Conservation (phyloP, 2,329 filamentous ascomycete species). For the Camillea tinctor region DNA sequence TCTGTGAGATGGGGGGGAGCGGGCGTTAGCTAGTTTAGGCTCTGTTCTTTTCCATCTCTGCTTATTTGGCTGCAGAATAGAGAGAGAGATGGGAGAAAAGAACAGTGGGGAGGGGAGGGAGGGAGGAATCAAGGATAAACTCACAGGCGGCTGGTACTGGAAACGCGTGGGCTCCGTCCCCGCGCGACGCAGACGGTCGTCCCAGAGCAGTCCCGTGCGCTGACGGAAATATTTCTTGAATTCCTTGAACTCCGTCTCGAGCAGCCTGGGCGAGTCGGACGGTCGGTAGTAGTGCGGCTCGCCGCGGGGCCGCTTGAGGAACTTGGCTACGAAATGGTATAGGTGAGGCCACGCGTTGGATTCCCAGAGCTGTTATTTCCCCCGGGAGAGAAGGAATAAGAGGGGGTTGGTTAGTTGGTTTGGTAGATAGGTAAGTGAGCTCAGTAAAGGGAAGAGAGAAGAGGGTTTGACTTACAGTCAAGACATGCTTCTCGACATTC, state of each 20-base stretch:
- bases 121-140: conserved; percentile 16
- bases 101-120: neutral
- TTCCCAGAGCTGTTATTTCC: conserved; percentile 65
- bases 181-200: conserved; percentile 45
- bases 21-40: neutral
- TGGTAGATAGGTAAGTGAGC: too few relatives aligned
- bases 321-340: conserved; percentile 60
- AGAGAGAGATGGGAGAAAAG: neutral
- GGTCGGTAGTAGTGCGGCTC: conserved; percentile 38
- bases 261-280: conserved; percentile 38
- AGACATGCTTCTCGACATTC: conserved; percentile 54
- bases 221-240: conserved; percentile 59
- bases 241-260: conserved; percentile 43
- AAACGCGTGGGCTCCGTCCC: conserved; percentile 37
- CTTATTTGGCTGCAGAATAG: neutral
- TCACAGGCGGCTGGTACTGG: conserved; percentile 48
- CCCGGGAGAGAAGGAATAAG: too few relatives aligned
- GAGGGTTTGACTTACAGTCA: conserved; percentile 50
- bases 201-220: conserved; percentile 60
- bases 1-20: conserved; percentile 25
- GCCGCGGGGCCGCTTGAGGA: conserved; percentile 42
- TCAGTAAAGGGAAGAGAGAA: neutral
- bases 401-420: too few relatives aligned
- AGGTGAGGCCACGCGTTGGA: conserved; percentile 57
- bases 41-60: neutral